Conservation (phyloP, 2,329 filamentous ascomycete species). For the Elsinoe fawcettii region DNA sequence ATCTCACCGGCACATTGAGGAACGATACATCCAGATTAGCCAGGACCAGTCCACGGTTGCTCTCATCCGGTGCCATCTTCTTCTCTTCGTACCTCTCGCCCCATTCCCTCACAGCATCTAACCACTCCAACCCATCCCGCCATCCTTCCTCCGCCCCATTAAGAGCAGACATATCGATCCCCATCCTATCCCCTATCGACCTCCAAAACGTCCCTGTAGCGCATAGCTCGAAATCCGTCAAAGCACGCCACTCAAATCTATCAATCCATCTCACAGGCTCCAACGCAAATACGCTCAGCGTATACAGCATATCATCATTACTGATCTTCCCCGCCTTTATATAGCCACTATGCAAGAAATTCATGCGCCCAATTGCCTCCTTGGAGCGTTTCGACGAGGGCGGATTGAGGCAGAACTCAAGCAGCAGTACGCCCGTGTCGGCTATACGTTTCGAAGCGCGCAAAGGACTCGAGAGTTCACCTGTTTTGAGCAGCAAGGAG, state of each 20-base stretch:
- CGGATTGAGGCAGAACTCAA: conserved; percentile 41
- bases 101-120: conserved; percentile 46
- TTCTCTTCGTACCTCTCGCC: conserved; percentile 50
- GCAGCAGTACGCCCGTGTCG: conserved; percentile 45
- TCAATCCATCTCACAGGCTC: conserved; percentile 59
- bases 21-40: conserved; percentile 55
- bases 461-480: conserved; percentile 3
- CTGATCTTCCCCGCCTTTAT: conserved; percentile 51
- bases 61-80: conserved; percentile 44
- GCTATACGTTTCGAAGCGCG: conserved; percentile 45
- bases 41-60: conserved; percentile 41
- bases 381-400: conserved; percentile 38
- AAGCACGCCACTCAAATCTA: conserved; percentile 60
- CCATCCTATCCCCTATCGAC: conserved; percentile 61
- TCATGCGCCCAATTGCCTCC: conserved; percentile 52
- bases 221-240: conserved; percentile 60
- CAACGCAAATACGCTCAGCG: conserved; percentile 55
- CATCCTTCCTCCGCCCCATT: conserved; percentile 37
- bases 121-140: conserved; percentile 46
- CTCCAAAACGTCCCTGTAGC: conserved; percentile 63
- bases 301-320: conserved; percentile 59
- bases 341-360: conserved; percentile 54
- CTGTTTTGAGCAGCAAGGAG: conserved; percentile 16
- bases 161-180: conserved; percentile 47
- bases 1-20: conserved; percentile 43